Base-by-base conservation (phyloP, 495 filamentous ascomycete genomes). In the Daldinia concentrica region DNA sequence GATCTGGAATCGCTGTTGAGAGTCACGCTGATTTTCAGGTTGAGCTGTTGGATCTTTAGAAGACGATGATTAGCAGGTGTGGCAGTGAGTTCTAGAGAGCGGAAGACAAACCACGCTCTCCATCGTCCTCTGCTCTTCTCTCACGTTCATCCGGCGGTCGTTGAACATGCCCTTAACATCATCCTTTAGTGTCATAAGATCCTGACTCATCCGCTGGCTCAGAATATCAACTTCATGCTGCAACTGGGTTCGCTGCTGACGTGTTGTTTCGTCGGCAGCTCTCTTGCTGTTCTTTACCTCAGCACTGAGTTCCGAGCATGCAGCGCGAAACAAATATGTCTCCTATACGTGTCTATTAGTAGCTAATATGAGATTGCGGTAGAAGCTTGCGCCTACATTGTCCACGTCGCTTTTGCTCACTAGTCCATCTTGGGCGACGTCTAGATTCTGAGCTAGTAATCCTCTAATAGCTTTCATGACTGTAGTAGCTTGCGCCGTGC, bases 141-240 rank as follows among this genome's bases (percentile, higher is more conserved):
- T 85, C 17, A 94, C 93, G 6, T 86, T 86, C 94, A 99, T 97
- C 79, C 93, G 93, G 24, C 97, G 88, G 74, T 99, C 95, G 74
- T 98, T 94, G 79, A 98, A 97, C 89, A 97, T 91, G 58, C 93
- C 94, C 76, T 93, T 94, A 43, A 98, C 87, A 39, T 94, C 93
- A 76, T 99, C 95, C 78, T 92, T 95, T 62, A 98, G 81, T 12
- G 84, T 88, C 64, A 88, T 80, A 24, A 93, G 84, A 69, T 98
- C 94, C 75, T 96, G 93, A 48, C 88, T 90, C 65, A 97, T 83
- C 37, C 88, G 83, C 80, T 98, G 94, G 55, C 86, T 91, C 52
- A 98, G 76, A 30, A 97, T 93, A 81, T 99, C 95, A n/a, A 91
- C 89, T 77, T 98, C 95, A 74, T 97, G 93, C 80, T 97, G 93